Evolutionary conservation across 1,139 yeast genomes (phyloP).

Genomic region (Kazachstania sp.): DNA sequence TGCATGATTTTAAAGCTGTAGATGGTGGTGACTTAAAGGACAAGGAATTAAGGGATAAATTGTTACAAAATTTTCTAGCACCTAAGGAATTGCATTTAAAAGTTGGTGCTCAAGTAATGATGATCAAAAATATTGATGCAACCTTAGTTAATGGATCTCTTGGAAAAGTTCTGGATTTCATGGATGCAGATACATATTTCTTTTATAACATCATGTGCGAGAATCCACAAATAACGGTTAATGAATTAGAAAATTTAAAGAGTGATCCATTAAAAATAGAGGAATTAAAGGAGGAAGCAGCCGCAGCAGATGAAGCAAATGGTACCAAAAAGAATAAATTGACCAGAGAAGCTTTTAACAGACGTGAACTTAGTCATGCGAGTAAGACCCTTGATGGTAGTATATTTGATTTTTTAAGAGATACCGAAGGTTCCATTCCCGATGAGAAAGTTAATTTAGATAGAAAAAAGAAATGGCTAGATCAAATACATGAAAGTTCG

Average conservation of each 20-base stretch:
- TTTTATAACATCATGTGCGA: slow-evolving; percentile 26
- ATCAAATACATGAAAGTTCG: slow-evolving; percentile 33
- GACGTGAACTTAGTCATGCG: slow-evolving; percentile 10
- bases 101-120: slow-evolving; percentile 90
- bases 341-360: slow-evolving; percentile 19
- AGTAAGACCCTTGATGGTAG: slow-evolving; percentile 32
- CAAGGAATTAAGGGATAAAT: slow-evolving; percentile 35
- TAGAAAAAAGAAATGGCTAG: slow-evolving; percentile 35
- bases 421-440: slow-evolving; percentile 29
- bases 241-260: slow-evolving; percentile 5
- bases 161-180: slow-evolving; percentile 75
- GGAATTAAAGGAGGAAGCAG: slow-evolving; percentile 6
- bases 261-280: slow-evolving; percentile 1
- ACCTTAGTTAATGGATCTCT: slow-evolving; percentile 86
- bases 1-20: slow-evolving; percentile 42
- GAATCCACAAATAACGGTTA: slow-evolving; percentile 10
- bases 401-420: slow-evolving; percentile 44
- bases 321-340: slow-evolving; percentile 10
- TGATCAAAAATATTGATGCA: slow-evolving; percentile 82
- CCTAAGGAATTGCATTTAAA: slow-evolving; percentile 56
- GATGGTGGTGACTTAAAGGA: slow-evolving; percentile 56
- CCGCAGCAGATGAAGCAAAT: slow-evolving; percentile 13
- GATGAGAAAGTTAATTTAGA: slow-evolving; percentile 29
- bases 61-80: slow-evolving; percentile 64
- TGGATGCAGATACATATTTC: slow-evolving; percentile 47